These are phyloP conservation scores for Xylaria sp. DNA, from an alignment of 2,329 filamentous ascomycete genomes.

Conservation along the genomic window DNA sequence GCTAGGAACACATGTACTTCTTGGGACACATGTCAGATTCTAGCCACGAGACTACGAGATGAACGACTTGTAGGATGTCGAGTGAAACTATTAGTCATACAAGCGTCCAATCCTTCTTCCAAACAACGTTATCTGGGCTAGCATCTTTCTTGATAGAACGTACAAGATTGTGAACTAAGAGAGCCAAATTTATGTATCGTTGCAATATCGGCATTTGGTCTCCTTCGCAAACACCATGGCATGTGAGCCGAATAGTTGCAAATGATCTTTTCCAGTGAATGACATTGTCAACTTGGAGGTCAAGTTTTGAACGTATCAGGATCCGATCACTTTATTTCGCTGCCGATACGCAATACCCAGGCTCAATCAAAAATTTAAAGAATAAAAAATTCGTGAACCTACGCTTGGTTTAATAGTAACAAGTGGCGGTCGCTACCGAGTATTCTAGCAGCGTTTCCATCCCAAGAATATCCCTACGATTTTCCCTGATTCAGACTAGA, in stretches of 20 bases:
- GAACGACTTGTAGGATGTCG: background rate
- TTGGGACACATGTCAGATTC: background rate
- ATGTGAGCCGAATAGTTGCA: background rate
- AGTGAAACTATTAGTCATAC: background rate
- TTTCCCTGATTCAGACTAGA: no score
- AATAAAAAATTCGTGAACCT: no score
- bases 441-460: background rate
- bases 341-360: no score
- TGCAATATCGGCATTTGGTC: background rate
- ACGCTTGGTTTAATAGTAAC: background rate
- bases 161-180: background rate
- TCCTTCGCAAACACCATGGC: background rate
- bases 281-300: background rate
- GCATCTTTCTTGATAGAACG: background rate
- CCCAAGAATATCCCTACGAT: no score
- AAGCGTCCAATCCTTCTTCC: background rate
- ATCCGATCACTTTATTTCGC: background rate
- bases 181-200: background rate
- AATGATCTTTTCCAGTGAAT: background rate
- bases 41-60: background rate
- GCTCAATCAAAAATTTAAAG: no score
- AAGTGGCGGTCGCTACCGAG: background rate
- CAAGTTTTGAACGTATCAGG: background rate
- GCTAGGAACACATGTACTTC: background rate
- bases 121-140: background rate